Evolutionary conservation across 371 early-diverging fungal species (phyloP), one percentile per base, ranked within the genome.

Genomic region (Mucor racemosus): DNA sequence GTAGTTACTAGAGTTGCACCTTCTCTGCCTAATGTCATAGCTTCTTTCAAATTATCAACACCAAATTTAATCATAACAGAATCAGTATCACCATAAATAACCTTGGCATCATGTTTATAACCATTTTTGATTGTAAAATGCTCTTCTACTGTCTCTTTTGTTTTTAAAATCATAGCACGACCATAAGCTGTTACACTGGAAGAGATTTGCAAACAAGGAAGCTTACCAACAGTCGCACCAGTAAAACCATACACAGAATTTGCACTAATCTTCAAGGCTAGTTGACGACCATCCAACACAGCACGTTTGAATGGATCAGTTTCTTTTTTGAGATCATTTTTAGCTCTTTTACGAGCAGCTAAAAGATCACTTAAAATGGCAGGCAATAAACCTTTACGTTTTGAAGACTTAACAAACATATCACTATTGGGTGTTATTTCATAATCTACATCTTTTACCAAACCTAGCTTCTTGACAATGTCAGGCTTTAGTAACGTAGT

Each of bases 181-280:
- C 99, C 99, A 80, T 94, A 99, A 0, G 99, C 92, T 5, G 99
- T 99, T 36, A 97, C 97, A 79, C 96, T 96, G n/a, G 97, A 93
- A 15, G 99, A 99, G 48, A 99, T 99, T 68, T 97, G 95, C 39
- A 99, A 80, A 77, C 99, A 96, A 0, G 99, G 99, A 26, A 99
- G 85, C 67, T 97, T 94, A 31, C 99, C 99, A 38, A 94, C 89
- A 4, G 95, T 94, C 0, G 99, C 98, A 42, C 99, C 99, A 8
- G 99, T 99, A 73, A 99, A 99, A 21, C 99, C 99, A 78, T 99
- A 99, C 8, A 99, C 98, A 9, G 99, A 99, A 76, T 99, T 99
- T 42, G 99, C 99, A 76, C 95, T 95, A 72, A 99, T 90, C 91
- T 93, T 68, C 56, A 99, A 79, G 8, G 99, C 99, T 21, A 97